Conservation (phyloP, 257 asterid species). For the Penstemon eatonii region DNA sequence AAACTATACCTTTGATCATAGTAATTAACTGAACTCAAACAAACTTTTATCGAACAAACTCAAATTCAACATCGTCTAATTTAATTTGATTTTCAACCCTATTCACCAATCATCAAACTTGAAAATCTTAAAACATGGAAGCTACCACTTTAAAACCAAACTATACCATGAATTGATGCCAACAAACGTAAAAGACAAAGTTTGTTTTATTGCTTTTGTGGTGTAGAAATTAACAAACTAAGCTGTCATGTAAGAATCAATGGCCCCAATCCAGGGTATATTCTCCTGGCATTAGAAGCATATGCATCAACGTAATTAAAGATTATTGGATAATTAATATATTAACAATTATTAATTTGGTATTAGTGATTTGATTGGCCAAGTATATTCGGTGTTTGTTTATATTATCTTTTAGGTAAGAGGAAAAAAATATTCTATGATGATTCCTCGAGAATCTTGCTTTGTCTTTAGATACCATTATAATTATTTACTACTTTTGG, state of each 20-base stretch:
- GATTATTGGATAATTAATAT: slow-evolving; percentile 8
- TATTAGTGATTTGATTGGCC: slow-evolving; percentile 36
- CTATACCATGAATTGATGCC: slow-evolving; percentile 22
- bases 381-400: slow-evolving; percentile 35
- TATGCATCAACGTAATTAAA: slow-evolving; percentile 26
- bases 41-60: too few relatives aligned
- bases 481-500: slow-evolving; percentile 12
- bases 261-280: slow-evolving; percentile 33
- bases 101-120: too few relatives aligned
- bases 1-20: too few relatives aligned
- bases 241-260: background rate
- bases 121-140: background rate
- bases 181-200: slow-evolving; percentile 30
- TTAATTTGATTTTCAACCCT: too few relatives aligned
- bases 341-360: slow-evolving; percentile 20
- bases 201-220: slow-evolving; percentile 27
- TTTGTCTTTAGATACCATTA: slow-evolving; percentile 34
- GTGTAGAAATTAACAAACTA: background rate
- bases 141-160: slow-evolving; percentile 19
- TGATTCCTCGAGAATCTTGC: slow-evolving; percentile 48
- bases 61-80: too few relatives aligned
- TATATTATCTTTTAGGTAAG: slow-evolving; percentile 37
- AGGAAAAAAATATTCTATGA: slow-evolving; percentile 32
- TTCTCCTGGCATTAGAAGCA: slow-evolving; percentile 38
- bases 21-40: too few relatives aligned